Conservation (phyloP, 306 rosid species). For the Delonix regia region DNA sequence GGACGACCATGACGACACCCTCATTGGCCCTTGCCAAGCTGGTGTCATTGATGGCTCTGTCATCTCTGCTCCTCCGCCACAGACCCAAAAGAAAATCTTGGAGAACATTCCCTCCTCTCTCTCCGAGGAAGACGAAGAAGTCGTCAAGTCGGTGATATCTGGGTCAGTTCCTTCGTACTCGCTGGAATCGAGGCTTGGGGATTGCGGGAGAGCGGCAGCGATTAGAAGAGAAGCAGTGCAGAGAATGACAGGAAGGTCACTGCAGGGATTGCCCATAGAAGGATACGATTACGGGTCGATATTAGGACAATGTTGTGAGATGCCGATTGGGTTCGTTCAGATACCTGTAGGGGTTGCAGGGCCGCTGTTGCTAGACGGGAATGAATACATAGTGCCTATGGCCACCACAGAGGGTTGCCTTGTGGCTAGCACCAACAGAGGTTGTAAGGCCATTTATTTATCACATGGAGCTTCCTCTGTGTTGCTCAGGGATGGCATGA, state of each 20-base stretch:
- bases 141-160: constrained; percentile 54
- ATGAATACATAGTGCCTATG: constrained; percentile 77
- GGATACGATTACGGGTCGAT: constrained; percentile 80
- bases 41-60: constrained; percentile 54
- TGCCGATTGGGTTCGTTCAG: constrained; percentile 91
- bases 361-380: constrained; percentile 72
- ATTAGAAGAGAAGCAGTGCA: constrained; percentile 76
- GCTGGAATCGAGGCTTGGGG: constrained; percentile 65
- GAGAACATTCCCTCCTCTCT: constrained; percentile 6
- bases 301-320: constrained; percentile 92
- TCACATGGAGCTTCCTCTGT: constrained; percentile 77
- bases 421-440: constrained; percentile 89
- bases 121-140: constrained; percentile 60
- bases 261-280: constrained; percentile 64
- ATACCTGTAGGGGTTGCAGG: constrained; percentile 95
- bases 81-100: background rate
- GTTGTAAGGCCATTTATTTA: constrained; percentile 74
- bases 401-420: constrained; percentile 92
- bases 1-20: constrained; percentile 49
- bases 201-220: constrained; percentile 65
- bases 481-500: constrained; percentile 76
- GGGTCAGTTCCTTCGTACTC: constrained; percentile 75
- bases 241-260: constrained; percentile 59
- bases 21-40: constrained; percentile 62
- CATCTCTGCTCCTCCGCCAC: constrained; percentile 7